Percentiles rank a stretch among this genome's conserved stretches.
Evolutionary conservation across 129 eudicot genomes (phyloP).

Genomic region (Tagetes patula): DNA sequence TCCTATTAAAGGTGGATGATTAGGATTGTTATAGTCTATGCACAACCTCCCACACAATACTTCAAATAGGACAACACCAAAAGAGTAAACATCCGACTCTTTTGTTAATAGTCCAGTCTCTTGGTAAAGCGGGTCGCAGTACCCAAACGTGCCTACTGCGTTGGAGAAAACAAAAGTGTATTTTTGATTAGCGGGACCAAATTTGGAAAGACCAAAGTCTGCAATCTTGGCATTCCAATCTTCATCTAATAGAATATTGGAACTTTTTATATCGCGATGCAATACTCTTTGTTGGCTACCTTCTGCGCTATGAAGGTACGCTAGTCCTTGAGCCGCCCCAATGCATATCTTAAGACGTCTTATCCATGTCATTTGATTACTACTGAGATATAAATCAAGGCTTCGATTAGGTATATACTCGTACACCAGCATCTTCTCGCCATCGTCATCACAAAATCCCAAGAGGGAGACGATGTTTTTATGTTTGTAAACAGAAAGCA

Average conservation of each 20-base stretch:
- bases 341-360: background rate
- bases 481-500: background rate
- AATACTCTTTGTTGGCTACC: background rate
- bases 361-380: background rate
- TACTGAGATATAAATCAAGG: background rate
- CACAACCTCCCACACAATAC: constrained; percentile 10
- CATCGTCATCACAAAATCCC: background rate
- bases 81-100: constrained; percentile 15
- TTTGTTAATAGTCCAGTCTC: background rate
- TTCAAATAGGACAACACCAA: constrained; percentile 6
- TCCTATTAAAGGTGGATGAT: background rate
- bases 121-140: background rate
- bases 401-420: background rate
- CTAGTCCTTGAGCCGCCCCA: background rate
- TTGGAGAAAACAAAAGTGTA: background rate
- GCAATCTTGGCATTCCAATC: constrained; percentile 5
- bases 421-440: background rate
- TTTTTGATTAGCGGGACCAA: background rate
- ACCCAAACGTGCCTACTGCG: background rate
- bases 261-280: constrained; percentile 11
- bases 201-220: background rate
- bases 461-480: background rate
- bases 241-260: background rate
- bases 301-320: background rate
- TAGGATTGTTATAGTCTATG: background rate